phyloP scores from a whole-genome alignment of 2,329 filamentous ascomycete species.

The Calonectria crousiana region DNA sequence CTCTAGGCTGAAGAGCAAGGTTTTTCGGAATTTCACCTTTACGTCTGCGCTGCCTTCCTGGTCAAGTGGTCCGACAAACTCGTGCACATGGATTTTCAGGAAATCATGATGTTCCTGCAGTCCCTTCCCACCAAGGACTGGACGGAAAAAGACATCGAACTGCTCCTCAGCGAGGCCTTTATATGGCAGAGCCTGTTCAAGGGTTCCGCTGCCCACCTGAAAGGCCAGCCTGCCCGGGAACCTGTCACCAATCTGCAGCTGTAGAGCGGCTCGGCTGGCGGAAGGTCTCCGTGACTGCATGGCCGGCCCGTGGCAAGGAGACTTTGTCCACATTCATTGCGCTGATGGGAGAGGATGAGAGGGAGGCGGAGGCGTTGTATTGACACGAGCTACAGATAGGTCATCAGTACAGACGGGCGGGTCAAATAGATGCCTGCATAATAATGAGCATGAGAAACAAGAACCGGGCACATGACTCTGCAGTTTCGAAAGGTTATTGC shows the following conservation, averaged over 20 bases:
- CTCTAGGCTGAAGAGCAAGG: conserved; percentile 95
- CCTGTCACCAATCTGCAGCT: conserved; percentile 53
- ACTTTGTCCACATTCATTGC: not conserved
- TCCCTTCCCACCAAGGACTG: conserved; percentile 91
- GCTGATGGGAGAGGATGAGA: not conserved
- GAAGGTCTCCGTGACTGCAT: not conserved
- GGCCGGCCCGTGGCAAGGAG: not conserved
- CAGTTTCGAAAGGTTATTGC: conserved; percentile 8
- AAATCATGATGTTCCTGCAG: conserved; percentile 99
- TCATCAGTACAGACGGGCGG: conserved; percentile 8
- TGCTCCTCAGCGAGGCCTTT: conserved; percentile 94
- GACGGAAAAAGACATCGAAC: conserved; percentile 98
- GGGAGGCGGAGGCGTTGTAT: not conserved
- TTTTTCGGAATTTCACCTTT: conserved; percentile 97
- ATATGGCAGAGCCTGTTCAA: conserved; percentile 99
- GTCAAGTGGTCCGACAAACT: conserved; percentile 98
- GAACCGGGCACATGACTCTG: conserved; percentile 3
- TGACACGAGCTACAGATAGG: not conserved
- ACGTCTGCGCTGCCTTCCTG: conserved; percentile 96
- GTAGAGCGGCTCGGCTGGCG: conserved; percentile 33
- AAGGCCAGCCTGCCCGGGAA: conserved; percentile 59
- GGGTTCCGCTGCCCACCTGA: conserved; percentile 90
- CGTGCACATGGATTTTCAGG: conserved; percentile 97
- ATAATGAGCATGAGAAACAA: conserved; percentile 37
- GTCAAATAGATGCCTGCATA: conserved; percentile 35